Evolutionary conservation across 2,329 filamentous ascomycete species (phyloP).

Genomic region (Phialemonium atrogriseum): DNA sequence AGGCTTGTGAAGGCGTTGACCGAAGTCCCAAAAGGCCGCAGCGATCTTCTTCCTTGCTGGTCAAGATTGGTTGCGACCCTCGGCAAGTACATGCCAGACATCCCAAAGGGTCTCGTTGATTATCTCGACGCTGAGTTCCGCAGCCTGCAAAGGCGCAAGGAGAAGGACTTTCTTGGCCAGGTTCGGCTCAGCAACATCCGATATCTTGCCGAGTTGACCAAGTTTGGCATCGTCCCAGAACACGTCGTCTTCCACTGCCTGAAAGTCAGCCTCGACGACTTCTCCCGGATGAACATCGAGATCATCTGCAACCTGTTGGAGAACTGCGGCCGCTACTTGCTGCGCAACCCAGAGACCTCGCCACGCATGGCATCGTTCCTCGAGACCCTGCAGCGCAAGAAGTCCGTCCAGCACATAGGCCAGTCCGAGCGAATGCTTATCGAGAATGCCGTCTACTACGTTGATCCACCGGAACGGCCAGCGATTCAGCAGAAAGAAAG

Average conservation of each 20-base stretch:
- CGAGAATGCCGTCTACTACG: constrained; percentile 96
- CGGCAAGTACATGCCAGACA: constrained; percentile 86
- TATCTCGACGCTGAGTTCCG: constrained; percentile 96
- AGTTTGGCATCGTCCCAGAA: constrained; percentile 95
- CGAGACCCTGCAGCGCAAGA: constrained; percentile 92
- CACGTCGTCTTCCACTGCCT: constrained; percentile 98
- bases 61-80: constrained; percentile 89
- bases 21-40: constrained; percentile 88
- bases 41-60: constrained; percentile 84
- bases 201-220: constrained; percentile 95
- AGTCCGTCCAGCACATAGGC: constrained; percentile 87
- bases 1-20: constrained; percentile 86
- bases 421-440: constrained; percentile 97
- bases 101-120: constrained; percentile 84
- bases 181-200: constrained; percentile 90
- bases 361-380: constrained; percentile 91
- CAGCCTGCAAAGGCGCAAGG: constrained; percentile 91
- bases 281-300: constrained; percentile 98
- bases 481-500: constrained; percentile 96
- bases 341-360: constrained; percentile 86
- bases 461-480: constrained; percentile 86
- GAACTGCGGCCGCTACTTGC: constrained; percentile 88
- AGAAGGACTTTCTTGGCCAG: constrained; percentile 94
- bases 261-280: constrained; percentile 95
- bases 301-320: constrained; percentile 94